Conservation (phyloP, 176 grass and related monocot species). For the Ampelocalamus luodianensis region DNA sequence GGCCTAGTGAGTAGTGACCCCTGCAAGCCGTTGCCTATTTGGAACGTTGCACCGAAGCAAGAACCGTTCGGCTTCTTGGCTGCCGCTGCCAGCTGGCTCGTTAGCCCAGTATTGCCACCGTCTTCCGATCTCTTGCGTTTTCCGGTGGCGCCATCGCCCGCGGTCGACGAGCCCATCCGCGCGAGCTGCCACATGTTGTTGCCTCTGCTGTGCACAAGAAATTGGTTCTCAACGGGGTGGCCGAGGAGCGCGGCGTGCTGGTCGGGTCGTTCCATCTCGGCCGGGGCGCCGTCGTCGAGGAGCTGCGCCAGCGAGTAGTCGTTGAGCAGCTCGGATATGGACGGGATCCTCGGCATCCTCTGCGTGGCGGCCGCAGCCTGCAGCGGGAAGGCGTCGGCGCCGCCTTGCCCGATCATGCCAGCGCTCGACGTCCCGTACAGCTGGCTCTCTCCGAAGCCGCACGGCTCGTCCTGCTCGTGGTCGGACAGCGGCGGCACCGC, state of each 20-base stretch:
- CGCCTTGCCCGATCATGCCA: constrained; percentile 44
- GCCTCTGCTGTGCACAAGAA: constrained; percentile 24
- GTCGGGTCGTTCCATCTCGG: constrained; percentile 19
- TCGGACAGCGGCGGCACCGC: constrained; percentile 52
- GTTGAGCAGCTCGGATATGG: constrained; percentile 51
- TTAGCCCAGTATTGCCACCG: not conserved
- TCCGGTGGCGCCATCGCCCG: not conserved
- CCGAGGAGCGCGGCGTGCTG: constrained; percentile 35
- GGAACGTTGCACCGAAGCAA: constrained; percentile 62
- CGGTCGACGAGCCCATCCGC: constrained; percentile 16
- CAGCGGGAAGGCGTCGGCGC: not conserved
- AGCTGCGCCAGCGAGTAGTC: constrained; percentile 53
- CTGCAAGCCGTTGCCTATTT: constrained; percentile 55
- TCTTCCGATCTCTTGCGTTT: constrained; percentile 51
- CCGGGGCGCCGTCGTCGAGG: constrained; percentile 36
- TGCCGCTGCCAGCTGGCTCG: not conserved
- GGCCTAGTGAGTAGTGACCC: constrained; percentile 44
- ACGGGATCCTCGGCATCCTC: constrained; percentile 52
- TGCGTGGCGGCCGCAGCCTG: not conserved
- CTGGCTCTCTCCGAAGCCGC: constrained; percentile 42
- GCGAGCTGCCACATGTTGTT: constrained; percentile 23
- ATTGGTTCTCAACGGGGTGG: constrained; percentile 49
- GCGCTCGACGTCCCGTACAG: constrained; percentile 42
- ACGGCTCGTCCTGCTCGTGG: constrained; percentile 58
- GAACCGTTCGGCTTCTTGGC: constrained; percentile 63